A percentile compares a stretch with the other conserved stretches of the same genome.
Evolutionary conservation across 495 filamentous ascomycete species (phyloP).

Genomic region (Lophiotrema nucula): DNA sequence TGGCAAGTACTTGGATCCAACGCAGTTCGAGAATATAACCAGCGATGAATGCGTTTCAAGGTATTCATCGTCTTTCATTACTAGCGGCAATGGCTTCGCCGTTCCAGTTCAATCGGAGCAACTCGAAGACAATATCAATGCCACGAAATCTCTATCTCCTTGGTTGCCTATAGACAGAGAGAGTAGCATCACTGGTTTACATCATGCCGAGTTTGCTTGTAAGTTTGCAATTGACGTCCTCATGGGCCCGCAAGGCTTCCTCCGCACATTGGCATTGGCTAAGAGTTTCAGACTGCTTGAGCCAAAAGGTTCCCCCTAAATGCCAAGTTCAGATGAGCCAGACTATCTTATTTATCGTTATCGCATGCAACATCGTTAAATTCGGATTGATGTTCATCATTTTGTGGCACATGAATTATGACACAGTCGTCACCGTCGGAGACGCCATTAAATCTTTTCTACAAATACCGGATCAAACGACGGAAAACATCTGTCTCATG

Average conservation of each 20-base stretch:
- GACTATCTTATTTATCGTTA: slow-evolving; percentile 15
- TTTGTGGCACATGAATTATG: not conserved
- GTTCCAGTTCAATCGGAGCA: too few relatives aligned
- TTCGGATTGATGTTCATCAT: slow-evolving; percentile 10
- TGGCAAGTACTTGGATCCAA: slow-evolving; percentile 9
- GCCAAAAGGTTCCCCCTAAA: not conserved
- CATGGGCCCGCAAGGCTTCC: too few relatives aligned
- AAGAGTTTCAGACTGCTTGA: slow-evolving; percentile 14
- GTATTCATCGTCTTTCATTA: slow-evolving; percentile 7
- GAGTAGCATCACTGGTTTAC: too few relatives aligned
- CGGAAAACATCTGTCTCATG: not conserved
- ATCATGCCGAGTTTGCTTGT: too few relatives aligned
- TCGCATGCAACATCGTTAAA: slow-evolving; percentile 16
- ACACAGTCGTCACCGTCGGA: not conserved
- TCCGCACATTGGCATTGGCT: not conserved
- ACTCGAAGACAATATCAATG: too few relatives aligned
- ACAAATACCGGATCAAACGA: not conserved
- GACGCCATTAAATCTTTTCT: not conserved
- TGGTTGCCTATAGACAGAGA: not conserved
- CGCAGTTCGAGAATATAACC: slow-evolving; percentile 13
- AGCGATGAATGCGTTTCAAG: not conserved
- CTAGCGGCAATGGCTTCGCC: slow-evolving; percentile 9
- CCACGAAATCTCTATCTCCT: not conserved
- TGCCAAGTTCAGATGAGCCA: slow-evolving; percentile 15
- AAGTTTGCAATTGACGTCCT: too few relatives aligned